A percentile compares a stretch with the other conserved stretches of the same genome.
These are phyloP conservation scores for Pichia exigua DNA, from an alignment of 805 yeast genomes.

Conservation along the genomic window DNA sequence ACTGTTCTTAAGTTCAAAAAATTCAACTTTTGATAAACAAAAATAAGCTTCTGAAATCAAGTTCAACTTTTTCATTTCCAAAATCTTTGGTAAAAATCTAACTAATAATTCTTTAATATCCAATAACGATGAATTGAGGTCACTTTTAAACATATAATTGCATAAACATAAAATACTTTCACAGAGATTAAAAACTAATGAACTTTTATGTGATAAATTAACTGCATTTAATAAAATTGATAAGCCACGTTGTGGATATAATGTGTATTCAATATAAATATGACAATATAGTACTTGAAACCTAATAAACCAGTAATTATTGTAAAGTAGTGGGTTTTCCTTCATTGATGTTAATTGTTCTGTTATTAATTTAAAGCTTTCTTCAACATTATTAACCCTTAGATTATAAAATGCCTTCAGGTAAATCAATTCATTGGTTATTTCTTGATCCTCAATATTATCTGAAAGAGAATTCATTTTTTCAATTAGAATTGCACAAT, in stretches of 20 bases:
- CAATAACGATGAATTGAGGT: constrained; percentile 16
- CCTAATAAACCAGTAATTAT: constrained; percentile 38
- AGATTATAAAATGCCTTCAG: constrained; percentile 19
- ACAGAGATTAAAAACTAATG: constrained; percentile 36
- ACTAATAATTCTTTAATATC: constrained; percentile 38
- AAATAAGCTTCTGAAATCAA: constrained; percentile 33
- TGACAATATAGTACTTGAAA: constrained; percentile 41
- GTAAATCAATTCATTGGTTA: constrained; percentile 23
- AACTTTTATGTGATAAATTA: constrained; percentile 38
- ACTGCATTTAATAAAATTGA: constrained; percentile 44
- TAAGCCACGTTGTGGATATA: constrained; percentile 40
- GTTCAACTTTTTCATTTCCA: constrained; percentile 33
- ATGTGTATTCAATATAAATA: constrained; percentile 34
- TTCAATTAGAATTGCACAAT: constrained; percentile 31
- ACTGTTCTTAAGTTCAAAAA: background rate
- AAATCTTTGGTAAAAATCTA: constrained; percentile 37
- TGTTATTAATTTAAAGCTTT: constrained; percentile 19
- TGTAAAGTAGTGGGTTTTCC: constrained; percentile 21
- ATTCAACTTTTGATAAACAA: constrained; percentile 24
- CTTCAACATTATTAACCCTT: constrained; percentile 16
- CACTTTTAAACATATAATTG: constrained; percentile 35
- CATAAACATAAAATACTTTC: constrained; percentile 42
- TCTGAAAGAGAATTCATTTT: constrained; percentile 24
- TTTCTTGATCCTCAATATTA: constrained; percentile 27
- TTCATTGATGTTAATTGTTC: constrained; percentile 17